Conservation (phyloP, 257 asterid genomes). For the Solanum lycopersicoides region DNA sequence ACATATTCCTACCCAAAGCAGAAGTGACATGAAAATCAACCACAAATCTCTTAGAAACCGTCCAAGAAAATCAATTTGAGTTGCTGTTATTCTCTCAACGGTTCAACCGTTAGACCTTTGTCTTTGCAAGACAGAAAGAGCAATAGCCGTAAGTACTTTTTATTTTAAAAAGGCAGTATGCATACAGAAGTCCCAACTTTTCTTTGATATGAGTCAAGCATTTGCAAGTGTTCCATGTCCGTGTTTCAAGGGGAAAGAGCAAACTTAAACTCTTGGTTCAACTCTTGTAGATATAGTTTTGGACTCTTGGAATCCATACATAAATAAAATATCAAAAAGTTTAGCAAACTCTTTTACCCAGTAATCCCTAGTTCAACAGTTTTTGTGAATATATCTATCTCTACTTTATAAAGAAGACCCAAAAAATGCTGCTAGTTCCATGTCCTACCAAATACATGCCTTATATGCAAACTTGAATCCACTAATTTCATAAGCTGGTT, state of each 20-base stretch:
- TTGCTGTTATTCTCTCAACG: not conserved
- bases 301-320: not conserved
- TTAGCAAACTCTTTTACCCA: not conserved
- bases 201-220: not conserved
- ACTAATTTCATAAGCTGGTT: conserved; percentile 39
- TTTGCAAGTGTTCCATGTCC: not conserved
- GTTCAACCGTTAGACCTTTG: not conserved
- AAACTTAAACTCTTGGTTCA: not conserved
- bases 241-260: not conserved
- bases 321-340: not conserved
- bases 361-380: not conserved
- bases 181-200: not conserved
- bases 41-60: not conserved
- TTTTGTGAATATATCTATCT: not conserved
- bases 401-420: not conserved
- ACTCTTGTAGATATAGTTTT: not conserved
- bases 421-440: not conserved
- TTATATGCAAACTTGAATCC: conserved; percentile 40
- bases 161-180: not conserved
- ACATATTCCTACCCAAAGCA: not conserved
- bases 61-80: not conserved
- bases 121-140: not conserved
- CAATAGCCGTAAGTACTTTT: not conserved
- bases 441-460: conserved; percentile 30
- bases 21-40: not conserved